phyloP scores from a whole-genome alignment of 2,329 filamentous ascomycete species.

The Cladosporium sp. region DNA sequence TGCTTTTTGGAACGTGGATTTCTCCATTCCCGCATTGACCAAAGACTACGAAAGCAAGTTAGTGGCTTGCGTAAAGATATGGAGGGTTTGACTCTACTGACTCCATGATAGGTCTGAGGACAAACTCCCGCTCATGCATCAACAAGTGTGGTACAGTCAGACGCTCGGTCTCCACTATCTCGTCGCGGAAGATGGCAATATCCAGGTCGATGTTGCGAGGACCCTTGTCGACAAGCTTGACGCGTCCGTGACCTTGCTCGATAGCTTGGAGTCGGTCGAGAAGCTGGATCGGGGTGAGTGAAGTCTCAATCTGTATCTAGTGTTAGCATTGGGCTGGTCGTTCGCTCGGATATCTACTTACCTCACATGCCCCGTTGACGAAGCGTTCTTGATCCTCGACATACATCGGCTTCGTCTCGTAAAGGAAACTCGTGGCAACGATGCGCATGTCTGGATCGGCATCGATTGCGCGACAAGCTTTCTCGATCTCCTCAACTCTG shows the following conservation, averaged over 20 bases:
- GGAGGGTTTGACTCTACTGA: conserved; percentile 42
- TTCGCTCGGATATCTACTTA: conserved; percentile 45
- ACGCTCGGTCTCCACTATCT: conserved; percentile 65
- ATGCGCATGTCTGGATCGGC: conserved; percentile 66
- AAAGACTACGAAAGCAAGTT: conserved; percentile 2
- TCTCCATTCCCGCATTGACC: neutral
- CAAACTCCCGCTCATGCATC: conserved; percentile 91
- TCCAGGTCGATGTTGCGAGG: conserved; percentile 94
- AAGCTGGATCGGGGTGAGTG: conserved; percentile 70
- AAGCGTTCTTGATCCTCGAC: conserved; percentile 85
- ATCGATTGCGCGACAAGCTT: conserved; percentile 77
- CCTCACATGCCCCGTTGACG: conserved; percentile 89
- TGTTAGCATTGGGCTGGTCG: conserved; percentile 16
- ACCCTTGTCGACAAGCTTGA: conserved; percentile 87
- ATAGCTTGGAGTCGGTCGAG: conserved; percentile 81
- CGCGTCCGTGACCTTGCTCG: conserved; percentile 74
- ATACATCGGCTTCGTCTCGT: conserved; percentile 97
- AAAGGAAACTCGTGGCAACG: conserved; percentile 79
- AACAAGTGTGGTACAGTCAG: conserved; percentile 82
- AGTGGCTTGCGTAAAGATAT: neutral
- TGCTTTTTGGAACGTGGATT: neutral
- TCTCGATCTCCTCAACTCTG: conserved; percentile 79
- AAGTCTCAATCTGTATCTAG: conserved; percentile 73
- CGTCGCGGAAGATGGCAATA: conserved; percentile 77
- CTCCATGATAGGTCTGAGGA: conserved; percentile 83